These are phyloP conservation scores for Acacia pycnantha DNA, from an alignment of 331 rosid genomes.

Conservation along the genomic window DNA sequence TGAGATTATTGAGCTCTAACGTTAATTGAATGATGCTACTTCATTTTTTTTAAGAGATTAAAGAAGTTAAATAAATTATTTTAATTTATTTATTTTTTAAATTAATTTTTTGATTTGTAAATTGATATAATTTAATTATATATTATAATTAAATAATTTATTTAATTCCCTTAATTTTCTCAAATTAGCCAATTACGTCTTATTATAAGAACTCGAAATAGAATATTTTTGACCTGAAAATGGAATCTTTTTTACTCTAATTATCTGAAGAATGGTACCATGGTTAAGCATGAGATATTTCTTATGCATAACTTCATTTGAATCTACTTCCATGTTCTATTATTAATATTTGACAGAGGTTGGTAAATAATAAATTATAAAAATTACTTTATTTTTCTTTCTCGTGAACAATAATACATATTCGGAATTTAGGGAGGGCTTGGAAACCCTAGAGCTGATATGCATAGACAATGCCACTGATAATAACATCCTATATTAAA, in stretches of 20 bases:
- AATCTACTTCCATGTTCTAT: not conserved
- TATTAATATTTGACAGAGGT: not conserved
- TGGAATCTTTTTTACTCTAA: not conserved
- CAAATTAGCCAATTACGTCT: too few species aligned
- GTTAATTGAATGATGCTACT: not conserved
- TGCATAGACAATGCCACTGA: not conserved
- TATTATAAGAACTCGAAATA: too few species aligned
- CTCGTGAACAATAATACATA: not conserved
- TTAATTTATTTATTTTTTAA: too few species aligned
- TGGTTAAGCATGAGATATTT: not conserved
- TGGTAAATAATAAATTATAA: not conserved
- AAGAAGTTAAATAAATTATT: too few species aligned
- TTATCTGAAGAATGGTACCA: not conserved
- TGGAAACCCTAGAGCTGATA: not conserved
- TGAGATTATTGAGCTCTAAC: not conserved
- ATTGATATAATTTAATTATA: too few species aligned
- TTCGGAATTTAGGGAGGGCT: not conserved
- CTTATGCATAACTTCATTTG: not conserved
- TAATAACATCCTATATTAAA: not conserved
- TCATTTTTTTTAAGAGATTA: accelerated
- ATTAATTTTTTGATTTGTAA: too few species aligned
- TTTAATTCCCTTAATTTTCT: too few species aligned
- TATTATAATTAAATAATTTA: too few species aligned
- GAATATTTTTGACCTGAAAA: not conserved
- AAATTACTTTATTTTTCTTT: not conserved